These are phyloP conservation scores for Aspergillus biplanus DNA, from an alignment of 495 filamentous ascomycete species.

Conservation along the genomic window DNA sequence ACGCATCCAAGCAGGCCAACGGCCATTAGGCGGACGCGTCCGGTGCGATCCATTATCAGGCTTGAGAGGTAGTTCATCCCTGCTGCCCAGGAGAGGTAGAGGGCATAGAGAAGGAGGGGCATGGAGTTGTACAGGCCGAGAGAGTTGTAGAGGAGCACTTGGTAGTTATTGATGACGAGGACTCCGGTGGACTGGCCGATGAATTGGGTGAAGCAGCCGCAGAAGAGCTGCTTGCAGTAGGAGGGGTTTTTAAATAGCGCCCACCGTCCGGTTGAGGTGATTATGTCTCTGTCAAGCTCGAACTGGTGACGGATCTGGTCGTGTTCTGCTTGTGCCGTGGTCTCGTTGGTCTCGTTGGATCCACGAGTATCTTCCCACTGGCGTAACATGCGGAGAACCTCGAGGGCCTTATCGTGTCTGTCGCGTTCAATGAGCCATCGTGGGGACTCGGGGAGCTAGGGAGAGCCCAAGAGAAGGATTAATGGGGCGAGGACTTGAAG, in stretches of 20 bases:
- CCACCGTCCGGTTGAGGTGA: constrained; percentile 33
- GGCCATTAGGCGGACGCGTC: constrained; percentile 52
- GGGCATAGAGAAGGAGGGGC: constrained; percentile 52
- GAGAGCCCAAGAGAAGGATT: constrained; percentile 41
- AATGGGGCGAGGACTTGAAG: constrained; percentile 46
- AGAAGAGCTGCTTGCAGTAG: constrained; percentile 47
- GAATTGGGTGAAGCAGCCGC: constrained; percentile 47
- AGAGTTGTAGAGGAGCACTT: constrained; percentile 51
- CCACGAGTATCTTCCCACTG: constrained; percentile 28
- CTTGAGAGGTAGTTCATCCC: constrained; percentile 23
- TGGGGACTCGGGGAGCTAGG: constrained; percentile 47
- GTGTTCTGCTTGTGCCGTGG: constrained; percentile 42
- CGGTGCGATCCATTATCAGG: constrained; percentile 48
- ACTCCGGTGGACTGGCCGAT: constrained; percentile 44
- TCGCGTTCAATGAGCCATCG: constrained; percentile 51
- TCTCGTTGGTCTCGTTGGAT: constrained; percentile 39
- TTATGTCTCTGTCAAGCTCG: constrained; percentile 36
- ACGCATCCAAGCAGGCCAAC: constrained; percentile 44
- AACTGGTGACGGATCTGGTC: constrained; percentile 46
- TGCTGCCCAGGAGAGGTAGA: constrained; percentile 52
- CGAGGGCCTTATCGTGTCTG: constrained; percentile 39
- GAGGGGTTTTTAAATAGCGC: constrained; percentile 44
- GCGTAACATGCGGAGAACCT: constrained; percentile 37
- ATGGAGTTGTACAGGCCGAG: constrained; percentile 48
- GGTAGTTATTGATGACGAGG: constrained; percentile 52